phyloP scores from a whole-genome alignment of 208 protist species.

The Phytomonas sp. region DNA sequence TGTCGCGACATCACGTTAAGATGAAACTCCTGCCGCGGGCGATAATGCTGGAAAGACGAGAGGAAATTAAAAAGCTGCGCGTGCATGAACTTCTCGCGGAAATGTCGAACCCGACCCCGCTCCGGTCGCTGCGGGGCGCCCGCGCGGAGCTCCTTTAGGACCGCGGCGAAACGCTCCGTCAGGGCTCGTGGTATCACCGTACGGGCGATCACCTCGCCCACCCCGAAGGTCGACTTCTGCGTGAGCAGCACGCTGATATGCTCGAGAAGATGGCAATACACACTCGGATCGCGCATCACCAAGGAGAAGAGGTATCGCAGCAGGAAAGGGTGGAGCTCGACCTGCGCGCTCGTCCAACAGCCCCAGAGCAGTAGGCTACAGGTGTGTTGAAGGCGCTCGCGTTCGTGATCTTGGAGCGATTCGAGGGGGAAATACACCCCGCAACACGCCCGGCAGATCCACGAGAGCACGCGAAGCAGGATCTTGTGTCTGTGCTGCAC shows the following conservation, averaged over 20 bases:
- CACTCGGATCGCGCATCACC: slow-evolving; percentile 31
- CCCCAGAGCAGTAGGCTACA: slow-evolving; percentile 43
- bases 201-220: slow-evolving; percentile 27
- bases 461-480: slow-evolving; percentile 19
- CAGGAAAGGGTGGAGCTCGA: slow-evolving; percentile 13
- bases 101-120: too few species aligned
- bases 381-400: slow-evolving; percentile 24
- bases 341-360: slow-evolving; percentile 20
- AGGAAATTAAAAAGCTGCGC: slow-evolving; percentile 20
- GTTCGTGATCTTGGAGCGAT: slow-evolving; percentile 15
- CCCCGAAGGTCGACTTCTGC: slow-evolving; percentile 24
- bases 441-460: slow-evolving; percentile 28
- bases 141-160: slow-evolving; percentile 11
- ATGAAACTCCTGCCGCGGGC: not conserved
- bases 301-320: slow-evolving; percentile 36
- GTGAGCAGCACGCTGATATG: slow-evolving; percentile 57
- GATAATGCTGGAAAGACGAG: slow-evolving; percentile 8
- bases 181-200: slow-evolving; percentile 23
- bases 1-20: too few species aligned
- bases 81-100: too few species aligned
- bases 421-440: slow-evolving; percentile 25
- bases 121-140: not conserved
- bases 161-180: slow-evolving; percentile 17
- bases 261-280: slow-evolving; percentile 48
- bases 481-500: not conserved